Base-by-base conservation (phyloP, 2,329 filamentous ascomycete genomes). In the Aspergillus aculeatinus region DNA sequence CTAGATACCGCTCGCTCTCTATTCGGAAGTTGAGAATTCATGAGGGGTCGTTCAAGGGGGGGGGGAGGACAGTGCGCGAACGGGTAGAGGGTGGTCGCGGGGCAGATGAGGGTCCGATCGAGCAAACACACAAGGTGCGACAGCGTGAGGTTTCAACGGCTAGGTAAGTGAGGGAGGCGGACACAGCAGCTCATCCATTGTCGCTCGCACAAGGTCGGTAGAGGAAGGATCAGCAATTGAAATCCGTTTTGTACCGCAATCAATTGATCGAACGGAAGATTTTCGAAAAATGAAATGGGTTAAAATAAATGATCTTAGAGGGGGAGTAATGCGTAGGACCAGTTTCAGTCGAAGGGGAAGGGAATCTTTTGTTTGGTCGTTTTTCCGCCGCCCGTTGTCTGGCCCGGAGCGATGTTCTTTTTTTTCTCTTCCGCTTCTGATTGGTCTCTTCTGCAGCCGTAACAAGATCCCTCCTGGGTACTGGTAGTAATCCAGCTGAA, bases 101-200 rank as follows among this genome's bases (percentile, higher is more conserved):
- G 57, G 58, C 56, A 56, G 59, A 48, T 59, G 57, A 62, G 59
- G 50, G 52, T 61, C 54, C 60, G 60, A 53, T 63, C 54, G 62
- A 65, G 60, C 59, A 61, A 65, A 63, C 60, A 44, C n/a, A 44
- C 14, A 63, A 65, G 50, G 52, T 62, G 65, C 62, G 60, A 65
- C 60, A 63, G 66, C 62, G 63, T 58, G 39, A 65, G 64, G 60
- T 55, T 67, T 63, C 57, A 67, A 62, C 63, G 66, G 69, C 67
- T 74, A 72, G 60, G 67, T 68, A 64, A 69, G 64, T 64, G 63
- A 65, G 60, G 67, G 69, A 63, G 61, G 60, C 61, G 59, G 60
- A 50, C 65, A 66, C 67, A 61, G 64, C 67, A 66, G 66, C 61
- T 68, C 65, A 70, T 74, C 73, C 73, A 75, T 75, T 70, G 64